Evolutionary conservation across 2,329 filamentous ascomycete genomes (phyloP).

Genomic region (Fusarium dlaminii): DNA sequence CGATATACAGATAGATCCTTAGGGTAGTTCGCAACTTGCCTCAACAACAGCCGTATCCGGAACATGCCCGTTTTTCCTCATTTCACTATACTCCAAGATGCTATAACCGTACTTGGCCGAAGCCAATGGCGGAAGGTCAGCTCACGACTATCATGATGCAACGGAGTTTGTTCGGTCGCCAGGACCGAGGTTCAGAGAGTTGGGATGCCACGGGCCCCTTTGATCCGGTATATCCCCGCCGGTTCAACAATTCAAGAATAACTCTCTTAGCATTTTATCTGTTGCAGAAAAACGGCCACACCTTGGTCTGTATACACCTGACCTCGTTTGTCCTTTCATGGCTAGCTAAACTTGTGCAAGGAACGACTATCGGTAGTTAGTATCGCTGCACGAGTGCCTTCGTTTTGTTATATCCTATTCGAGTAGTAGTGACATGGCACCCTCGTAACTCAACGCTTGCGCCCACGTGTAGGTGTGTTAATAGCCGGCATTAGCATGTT

Average conservation of each 20-base stretch:
- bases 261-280: neutral
- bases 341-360: neutral
- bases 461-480: slow-evolving; percentile 19
- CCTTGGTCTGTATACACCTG: neutral
- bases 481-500: slow-evolving; percentile 32
- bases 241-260: neutral
- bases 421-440: neutral
- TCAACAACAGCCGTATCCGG: neutral
- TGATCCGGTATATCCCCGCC: slow-evolving; percentile 37
- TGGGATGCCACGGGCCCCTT: slow-evolving; percentile 33
- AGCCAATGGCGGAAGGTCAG: neutral
- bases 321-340: neutral
- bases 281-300: neutral
- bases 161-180: slow-evolving; percentile 22
- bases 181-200: slow-evolving; percentile 39
- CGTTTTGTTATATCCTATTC: slow-evolving; percentile 1
- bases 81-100: neutral
- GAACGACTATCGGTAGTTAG: neutral
- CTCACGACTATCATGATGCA: neutral
- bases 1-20: neutral
- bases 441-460: neutral
- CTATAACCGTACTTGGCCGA: slow-evolving; percentile 12
- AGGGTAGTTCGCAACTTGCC: slow-evolving; percentile 1
- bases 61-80: slow-evolving; percentile 23
- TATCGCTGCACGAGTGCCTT: neutral